Evolutionary conservation across 495 filamentous ascomycete genomes (phyloP), one percentile per base, ranked within the genome.

Genomic region (Podospora pseudocomata): DNA sequence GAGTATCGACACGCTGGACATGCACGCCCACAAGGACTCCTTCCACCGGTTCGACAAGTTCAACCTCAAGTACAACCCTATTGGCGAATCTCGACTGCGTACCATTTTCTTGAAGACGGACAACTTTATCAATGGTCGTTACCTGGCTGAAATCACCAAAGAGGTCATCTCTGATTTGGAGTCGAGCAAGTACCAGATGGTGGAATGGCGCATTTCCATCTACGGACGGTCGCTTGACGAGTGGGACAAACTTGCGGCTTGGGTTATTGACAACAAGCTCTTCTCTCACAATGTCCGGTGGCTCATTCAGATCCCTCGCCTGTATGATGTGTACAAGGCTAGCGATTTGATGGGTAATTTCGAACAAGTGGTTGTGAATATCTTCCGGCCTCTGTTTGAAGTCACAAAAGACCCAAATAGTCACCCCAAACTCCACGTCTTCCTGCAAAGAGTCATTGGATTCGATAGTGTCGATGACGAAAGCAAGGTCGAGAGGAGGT

Each of bases 11-110:
- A 99, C 95, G 6, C 84, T 99, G 54, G 95, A 99, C 82, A 99
- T 98, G 94, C 95, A 99, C 84, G 94, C 95, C 39, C 95, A 99
- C 74, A 97, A 92, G 3, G 95, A 99, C 79, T 95, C 93, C 3
- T 99, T 99, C 80, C 95, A 99, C 77, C 92, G 95, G 0, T 99
- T 99, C 76, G 95, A 99, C 81, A 99, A 99, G 78, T 99, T 99
- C 84, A 99, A 99, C 74, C 84, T 99, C 27, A 99, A 99, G 75
- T 99, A 99, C 75, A 99, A 99, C 73, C 95, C 95, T 2, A 90
- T 99, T 54, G 95, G 95, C 32, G 95, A 98, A 78, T 98, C 96
- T 23, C 88, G 95, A 49, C 81, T 99, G 57, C 89, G 95, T 68
- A 96, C 94, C 49, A 98, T 99, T 70, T 99, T 99, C 77, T 81